A percentile compares a stretch with the other conserved stretches of the same genome.
phyloP scores from a whole-genome alignment of 2,329 filamentous ascomycete genomes.

The Pseudocercospora fijiensis region DNA sequence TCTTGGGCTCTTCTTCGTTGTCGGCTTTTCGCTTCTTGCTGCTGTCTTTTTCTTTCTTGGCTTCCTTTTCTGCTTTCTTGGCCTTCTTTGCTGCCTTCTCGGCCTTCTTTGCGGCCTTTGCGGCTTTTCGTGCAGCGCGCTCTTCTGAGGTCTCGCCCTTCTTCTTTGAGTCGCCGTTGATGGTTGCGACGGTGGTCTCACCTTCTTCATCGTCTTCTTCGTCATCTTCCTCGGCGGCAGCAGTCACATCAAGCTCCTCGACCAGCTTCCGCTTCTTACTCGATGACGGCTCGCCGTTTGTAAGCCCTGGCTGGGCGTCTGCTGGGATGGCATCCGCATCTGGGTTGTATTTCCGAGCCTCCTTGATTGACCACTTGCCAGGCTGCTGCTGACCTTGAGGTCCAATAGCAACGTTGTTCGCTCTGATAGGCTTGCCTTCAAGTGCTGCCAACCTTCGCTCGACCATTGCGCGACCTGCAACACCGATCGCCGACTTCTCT shows the following conservation, averaged over 20 bases:
- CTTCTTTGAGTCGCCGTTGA: slow-evolving; percentile 45
- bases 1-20: slow-evolving; percentile 25
- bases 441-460: slow-evolving; percentile 74
- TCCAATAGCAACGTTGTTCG: slow-evolving; percentile 71
- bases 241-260: slow-evolving; percentile 49
- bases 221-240: slow-evolving; percentile 42
- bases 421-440: slow-evolving; percentile 85
- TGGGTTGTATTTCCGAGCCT: slow-evolving; percentile 89
- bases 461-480: slow-evolving; percentile 67
- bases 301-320: slow-evolving; percentile 60
- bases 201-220: slow-evolving; percentile 39
- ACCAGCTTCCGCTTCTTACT: slow-evolving; percentile 47
- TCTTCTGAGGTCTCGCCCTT: slow-evolving; percentile 40
- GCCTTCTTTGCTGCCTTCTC: slow-evolving; percentile 18
- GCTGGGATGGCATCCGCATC: slow-evolving; percentile 83
- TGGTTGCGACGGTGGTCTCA: slow-evolving; percentile 18
- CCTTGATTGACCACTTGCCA: slow-evolving; percentile 87
- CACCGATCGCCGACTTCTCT: slow-evolving; percentile 78
- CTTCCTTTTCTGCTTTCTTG: slow-evolving; percentile 49
- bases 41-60: slow-evolving; percentile 55
- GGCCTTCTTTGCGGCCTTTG: slow-evolving; percentile 40
- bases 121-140: slow-evolving; percentile 16
- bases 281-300: slow-evolving; percentile 49
- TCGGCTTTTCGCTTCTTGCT: slow-evolving; percentile 43
- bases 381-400: slow-evolving; percentile 67